Conservation (phyloP, 75 land plant genomes). For the Pseudotsuga menziesii region DNA sequence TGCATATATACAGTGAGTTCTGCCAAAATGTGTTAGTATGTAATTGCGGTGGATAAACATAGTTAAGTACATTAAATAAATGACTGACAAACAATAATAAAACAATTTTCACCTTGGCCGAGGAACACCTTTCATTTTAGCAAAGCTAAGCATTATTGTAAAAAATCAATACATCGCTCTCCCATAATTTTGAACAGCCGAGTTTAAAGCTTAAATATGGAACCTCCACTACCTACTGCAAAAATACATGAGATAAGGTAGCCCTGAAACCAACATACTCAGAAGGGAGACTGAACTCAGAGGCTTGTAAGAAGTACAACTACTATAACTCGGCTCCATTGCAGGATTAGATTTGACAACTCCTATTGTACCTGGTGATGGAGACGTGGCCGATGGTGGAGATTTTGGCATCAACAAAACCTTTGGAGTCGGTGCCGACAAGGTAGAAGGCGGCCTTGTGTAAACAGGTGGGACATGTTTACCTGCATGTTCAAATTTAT, state of each 20-base stretch:
- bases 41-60: neutral
- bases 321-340: neutral
- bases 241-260: constrained; percentile 6
- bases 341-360: constrained; percentile 8
- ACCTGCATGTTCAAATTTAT: constrained; percentile 3
- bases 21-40: neutral
- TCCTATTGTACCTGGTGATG: neutral
- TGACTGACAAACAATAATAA: too few relatives aligned
- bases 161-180: neutral
- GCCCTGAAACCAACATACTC: neutral
- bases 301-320: constrained; percentile 2
- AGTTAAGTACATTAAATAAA: neutral
- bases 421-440: neutral
- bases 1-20: neutral
- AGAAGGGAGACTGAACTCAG: neutral
- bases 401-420: constrained; percentile 1
- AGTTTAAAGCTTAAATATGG: neutral
- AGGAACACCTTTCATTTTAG: neutral
- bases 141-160: constrained; percentile 6
- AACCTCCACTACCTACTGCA: neutral
- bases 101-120: neutral
- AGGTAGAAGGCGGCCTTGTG: constrained; percentile 6
- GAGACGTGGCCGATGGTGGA: constrained; percentile 3
- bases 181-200: neutral
- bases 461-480: constrained; percentile 6